Evolutionary conservation across 352 stramenopile genomes (phyloP), one percentile per base, ranked within the genome.

Genomic region (Peronospora belbahrii): DNA sequence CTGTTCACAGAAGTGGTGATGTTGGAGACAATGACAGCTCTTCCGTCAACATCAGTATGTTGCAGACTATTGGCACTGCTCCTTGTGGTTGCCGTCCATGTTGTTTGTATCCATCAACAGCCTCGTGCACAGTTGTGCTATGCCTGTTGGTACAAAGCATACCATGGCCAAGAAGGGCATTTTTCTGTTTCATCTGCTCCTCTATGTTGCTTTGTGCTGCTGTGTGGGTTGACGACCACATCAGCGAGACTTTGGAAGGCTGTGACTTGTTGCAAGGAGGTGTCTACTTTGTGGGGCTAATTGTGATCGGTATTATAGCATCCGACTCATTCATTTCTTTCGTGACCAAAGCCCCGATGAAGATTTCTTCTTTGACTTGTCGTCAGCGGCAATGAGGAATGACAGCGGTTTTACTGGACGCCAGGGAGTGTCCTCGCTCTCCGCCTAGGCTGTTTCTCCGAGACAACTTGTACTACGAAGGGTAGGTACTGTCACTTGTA

Each of bases 91-190:
- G 13, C 80, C 80, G 19, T 73, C 71, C 45, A 77, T 91, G 58
- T 65, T 91, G n/a, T 91, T 88, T 39, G 65, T 91, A 53, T 83
- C 72, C 48, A 91, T 85, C 69, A 88, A 91, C 42, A 76, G 72
- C 7, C 73, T 91, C 22, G 74, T 91, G 59, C 80, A 11, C 76
- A 88, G 40, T 53, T 91, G n/a, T 91, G 80, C 61, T 88, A 88
- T 58, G 76, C 80, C 4, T 88, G 77, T 55, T 86, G 77, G 66
- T 72, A 71, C 32, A 85, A 83, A 37, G 67, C 68, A 19, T 67
- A 88, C 76, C 80, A 39, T 85, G 78, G 73, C 80, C 78, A 20
- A 65, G 76, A 6, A 71, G 74, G n/a, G 42, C 88, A 27, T 91
- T 88, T 87, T 88, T 38, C 52, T 60, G 32, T 85, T 84, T 53